A percentile compares a stretch with the other conserved stretches of the same genome.
Evolutionary conservation across 441 rosid genomes (phyloP).

Genomic region (Mallotus repandus): DNA sequence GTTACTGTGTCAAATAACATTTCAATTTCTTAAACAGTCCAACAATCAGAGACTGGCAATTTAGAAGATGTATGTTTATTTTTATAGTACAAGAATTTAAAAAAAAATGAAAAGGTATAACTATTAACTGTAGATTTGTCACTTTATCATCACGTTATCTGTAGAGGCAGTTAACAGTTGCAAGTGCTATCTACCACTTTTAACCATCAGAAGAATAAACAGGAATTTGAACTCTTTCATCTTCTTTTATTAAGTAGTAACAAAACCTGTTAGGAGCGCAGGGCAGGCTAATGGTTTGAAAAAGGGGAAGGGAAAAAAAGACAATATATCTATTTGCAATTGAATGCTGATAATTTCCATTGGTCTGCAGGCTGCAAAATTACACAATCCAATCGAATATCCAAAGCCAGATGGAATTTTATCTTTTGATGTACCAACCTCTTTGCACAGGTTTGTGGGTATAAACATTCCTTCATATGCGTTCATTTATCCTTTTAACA

Average conservation of each 20-base stretch:
- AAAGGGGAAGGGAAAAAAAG: too few species aligned
- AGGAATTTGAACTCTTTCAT: background rate
- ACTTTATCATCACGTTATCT: background rate
- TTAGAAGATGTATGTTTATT: background rate
- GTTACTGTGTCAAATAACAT: background rate
- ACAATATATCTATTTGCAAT: background rate
- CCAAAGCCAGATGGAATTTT: conserved; percentile 85
- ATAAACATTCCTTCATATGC: background rate
- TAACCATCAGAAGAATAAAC: background rate
- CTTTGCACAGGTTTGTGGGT: conserved; percentile 73
- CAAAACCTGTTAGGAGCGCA: background rate
- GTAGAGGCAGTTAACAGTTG: background rate
- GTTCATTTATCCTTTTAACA: background rate
- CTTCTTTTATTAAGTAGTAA: background rate
- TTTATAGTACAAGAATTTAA: background rate
- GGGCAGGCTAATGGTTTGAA: background rate
- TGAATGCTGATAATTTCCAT: conserved; percentile 13
- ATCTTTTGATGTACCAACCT: conserved; percentile 88
- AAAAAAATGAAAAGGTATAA: background rate
- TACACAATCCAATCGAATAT: conserved; percentile 67
- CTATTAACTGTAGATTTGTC: background rate
- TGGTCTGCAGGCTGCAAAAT: conserved; percentile 59
- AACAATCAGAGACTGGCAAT: background rate
- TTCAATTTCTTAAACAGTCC: background rate
- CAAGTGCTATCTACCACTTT: background rate